Base-by-base conservation (phyloP, 441 rosid species). In the Populus trichocarpa region DNA sequence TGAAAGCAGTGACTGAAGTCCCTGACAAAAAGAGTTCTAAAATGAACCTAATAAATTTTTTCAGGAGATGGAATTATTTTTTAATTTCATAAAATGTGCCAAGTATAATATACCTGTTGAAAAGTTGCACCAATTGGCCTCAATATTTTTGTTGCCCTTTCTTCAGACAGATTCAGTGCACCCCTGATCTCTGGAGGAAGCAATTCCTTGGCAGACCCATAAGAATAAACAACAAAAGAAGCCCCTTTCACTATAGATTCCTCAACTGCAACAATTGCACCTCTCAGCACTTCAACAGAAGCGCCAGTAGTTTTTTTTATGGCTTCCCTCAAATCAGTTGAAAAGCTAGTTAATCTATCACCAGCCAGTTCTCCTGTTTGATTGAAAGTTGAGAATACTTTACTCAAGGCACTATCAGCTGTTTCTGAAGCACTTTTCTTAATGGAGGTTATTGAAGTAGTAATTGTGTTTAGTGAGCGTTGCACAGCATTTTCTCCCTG, bases 141-240 rank as follows among this genome's bases (percentile, higher is more conserved):
- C 82, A 82, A 72, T 68, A 90, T 75, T 87, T 86, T 76, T 46
- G 59, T 73, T 71, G 89, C 86, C 82, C 77, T 89, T 73, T 89
- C 94, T 86, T 96, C 99, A 16, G 91, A 91, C 22, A 91, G 67
- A 81, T 80, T 84, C 70, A 94, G 83, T 14, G 82, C 85, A 77
- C 77, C 88, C 78, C 81, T 92, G 63, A 90, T 83, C 83, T 90
- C 91, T 69, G 90, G 82, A 77, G 99, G 94, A 82, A 96, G 97
- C 67, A 79, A 36, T 25, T 88, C 91, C 86, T 96, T 96, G 22
- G 91, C 85, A 81, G 91, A 87, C 12, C 87, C 90, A 85, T 94
- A 93, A 75, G 90, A 88, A 83, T 85, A 90, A 59, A 84, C 93
- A 81, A 87, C 78, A 82, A 89, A 87, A 69, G 96, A 88, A 79